Conservation (phyloP, 805 yeast genomes). For the Yarrowia sp. region DNA sequence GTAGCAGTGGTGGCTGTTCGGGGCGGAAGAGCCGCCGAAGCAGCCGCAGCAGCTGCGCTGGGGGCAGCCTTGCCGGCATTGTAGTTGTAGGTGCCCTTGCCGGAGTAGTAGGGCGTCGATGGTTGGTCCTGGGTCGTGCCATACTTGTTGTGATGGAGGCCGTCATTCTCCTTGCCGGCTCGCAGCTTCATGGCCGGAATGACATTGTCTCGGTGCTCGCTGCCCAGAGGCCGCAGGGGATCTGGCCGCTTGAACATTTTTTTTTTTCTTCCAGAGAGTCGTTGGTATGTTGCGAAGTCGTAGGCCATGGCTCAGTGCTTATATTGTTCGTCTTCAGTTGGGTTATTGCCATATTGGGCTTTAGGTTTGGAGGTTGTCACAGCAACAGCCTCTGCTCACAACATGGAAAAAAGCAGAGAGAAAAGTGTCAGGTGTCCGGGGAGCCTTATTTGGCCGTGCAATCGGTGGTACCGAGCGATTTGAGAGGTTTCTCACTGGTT, state of each 20-base stretch:
- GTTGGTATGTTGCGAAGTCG: background rate
- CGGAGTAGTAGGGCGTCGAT: background rate
- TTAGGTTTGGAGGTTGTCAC: slow-evolving; percentile 13
- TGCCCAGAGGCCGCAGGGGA: slow-evolving; percentile 9
- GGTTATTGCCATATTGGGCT: slow-evolving; percentile 19
- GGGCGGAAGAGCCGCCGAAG: background rate
- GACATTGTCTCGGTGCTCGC: slow-evolving; percentile 16
- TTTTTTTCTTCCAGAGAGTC: background rate
- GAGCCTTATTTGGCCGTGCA: too few species aligned
- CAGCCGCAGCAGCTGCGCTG: background rate
- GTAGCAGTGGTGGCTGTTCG: background rate
- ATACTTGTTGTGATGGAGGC: slow-evolving; percentile 5
- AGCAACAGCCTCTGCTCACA: too few species aligned
- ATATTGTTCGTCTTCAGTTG: slow-evolving; percentile 21
- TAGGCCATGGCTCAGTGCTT: slow-evolving; percentile 1
- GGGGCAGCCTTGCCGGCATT: background rate
- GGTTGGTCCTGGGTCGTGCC: background rate
- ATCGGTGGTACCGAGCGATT: too few species aligned
- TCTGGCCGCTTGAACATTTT: slow-evolving; percentile 24
- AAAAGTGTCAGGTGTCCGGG: too few species aligned
- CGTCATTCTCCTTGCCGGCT: slow-evolving; percentile 19
- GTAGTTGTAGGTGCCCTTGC: background rate
- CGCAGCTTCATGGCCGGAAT: background rate
- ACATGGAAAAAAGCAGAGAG: too few species aligned
- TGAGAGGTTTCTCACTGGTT: too few species aligned